Conservation (phyloP, 2,329 filamentous ascomycete species). For the Trichoderma asperellum region DNA sequence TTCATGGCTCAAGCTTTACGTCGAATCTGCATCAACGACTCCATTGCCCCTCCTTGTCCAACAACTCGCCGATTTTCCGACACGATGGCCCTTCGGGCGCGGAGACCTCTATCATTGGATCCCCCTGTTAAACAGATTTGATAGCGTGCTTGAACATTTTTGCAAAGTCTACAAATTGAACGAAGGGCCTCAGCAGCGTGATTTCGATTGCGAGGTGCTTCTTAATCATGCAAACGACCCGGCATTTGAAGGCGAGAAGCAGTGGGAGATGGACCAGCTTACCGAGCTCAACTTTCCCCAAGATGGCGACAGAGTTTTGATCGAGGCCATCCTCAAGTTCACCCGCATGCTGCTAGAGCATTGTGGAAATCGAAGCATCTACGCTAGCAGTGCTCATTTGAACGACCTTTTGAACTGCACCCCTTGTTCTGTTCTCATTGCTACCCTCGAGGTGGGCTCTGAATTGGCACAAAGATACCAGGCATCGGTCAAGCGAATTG, state of each 20-base stretch:
- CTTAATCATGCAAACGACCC: conserved; percentile 60
- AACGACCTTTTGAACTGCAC: conserved; percentile 89
- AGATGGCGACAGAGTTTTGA: conserved; percentile 79
- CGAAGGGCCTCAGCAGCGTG: conserved; percentile 76
- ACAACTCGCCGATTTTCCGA: conserved; percentile 79
- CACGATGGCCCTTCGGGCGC: conserved; percentile 90
- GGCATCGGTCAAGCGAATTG: conserved; percentile 78
- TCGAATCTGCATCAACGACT: conserved; percentile 68
- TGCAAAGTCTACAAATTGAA: conserved; percentile 79
- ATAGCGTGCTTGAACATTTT: conserved; percentile 81
- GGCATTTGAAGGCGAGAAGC: conserved; percentile 52
- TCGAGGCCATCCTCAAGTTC: conserved; percentile 82
- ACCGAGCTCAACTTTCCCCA: conserved; percentile 64
- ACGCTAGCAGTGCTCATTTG: conserved; percentile 88
- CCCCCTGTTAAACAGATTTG: conserved; percentile 88
- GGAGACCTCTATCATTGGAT: conserved; percentile 99
- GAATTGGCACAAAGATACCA: conserved; percentile 92
- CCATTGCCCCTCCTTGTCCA: conserved; percentile 77
- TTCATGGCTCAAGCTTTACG: conserved; percentile 81
- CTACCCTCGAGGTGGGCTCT: conserved; percentile 77
- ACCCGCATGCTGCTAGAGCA: conserved; percentile 88
- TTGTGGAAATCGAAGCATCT: conserved; percentile 95
- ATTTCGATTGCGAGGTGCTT: conserved; percentile 71
- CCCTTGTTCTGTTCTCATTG: conserved; percentile 75
- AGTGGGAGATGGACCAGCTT: conserved; percentile 54